Conservation (phyloP, 805 yeast genomes). For the Jamesozyma lodderae region DNA sequence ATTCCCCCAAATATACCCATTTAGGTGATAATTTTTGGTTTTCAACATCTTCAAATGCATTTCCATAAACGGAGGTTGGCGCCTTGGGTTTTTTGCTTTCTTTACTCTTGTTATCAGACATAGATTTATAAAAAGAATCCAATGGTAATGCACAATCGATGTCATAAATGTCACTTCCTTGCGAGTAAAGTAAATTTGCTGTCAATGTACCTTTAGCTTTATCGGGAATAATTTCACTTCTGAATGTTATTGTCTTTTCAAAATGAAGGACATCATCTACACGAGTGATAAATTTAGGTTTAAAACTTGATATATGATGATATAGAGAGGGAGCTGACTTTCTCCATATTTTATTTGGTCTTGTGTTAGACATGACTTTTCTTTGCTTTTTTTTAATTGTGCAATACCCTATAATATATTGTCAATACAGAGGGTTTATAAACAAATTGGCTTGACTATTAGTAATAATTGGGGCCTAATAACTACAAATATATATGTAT, state of each 20-base stretch:
- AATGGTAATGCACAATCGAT: slow-evolving; percentile 24
- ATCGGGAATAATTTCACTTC: slow-evolving; percentile 25
- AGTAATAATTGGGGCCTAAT: no score
- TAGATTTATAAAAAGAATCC: slow-evolving; percentile 14
- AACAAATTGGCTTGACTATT: no score
- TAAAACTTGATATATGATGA: slow-evolving; percentile 30
- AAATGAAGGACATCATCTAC: slow-evolving; percentile 17
- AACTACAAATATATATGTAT: no score
- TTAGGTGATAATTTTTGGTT: slow-evolving; percentile 13
- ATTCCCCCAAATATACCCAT: slow-evolving; percentile 28
- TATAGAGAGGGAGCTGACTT: slow-evolving; percentile 9
- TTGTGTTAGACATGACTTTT: no score
- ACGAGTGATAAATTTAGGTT: slow-evolving; percentile 31
- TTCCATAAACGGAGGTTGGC: slow-evolving; percentile 56
- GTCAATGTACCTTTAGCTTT: slow-evolving; percentile 22
- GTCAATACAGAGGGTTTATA: no score
- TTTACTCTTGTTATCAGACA: neutral
- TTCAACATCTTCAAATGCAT: slow-evolving; percentile 48
- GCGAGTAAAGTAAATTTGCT: slow-evolving; percentile 24
- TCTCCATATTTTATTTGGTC: slow-evolving; percentile 1
- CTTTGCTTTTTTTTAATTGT: no score
- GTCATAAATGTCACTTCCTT: slow-evolving; percentile 27
- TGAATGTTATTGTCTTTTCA: slow-evolving; percentile 23
- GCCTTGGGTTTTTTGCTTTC: neutral
- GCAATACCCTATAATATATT: no score